These are phyloP conservation scores for Acanthamoeba quina DNA, from an alignment of 208 protist species.

Conservation along the genomic window DNA sequence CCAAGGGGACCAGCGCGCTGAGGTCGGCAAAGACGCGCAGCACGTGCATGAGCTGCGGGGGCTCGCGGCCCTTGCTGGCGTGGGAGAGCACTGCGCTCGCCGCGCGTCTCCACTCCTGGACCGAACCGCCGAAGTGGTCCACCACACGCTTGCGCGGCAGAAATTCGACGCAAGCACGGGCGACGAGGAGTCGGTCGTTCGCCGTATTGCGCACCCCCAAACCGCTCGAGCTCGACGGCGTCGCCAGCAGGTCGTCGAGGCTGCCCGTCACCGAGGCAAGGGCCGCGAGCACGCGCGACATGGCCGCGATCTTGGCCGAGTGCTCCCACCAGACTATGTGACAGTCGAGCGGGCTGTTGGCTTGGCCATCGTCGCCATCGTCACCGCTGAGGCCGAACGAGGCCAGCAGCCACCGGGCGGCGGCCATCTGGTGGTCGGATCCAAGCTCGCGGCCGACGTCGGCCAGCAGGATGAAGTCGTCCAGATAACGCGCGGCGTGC, in stretches of 20 bases:
- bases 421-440: background rate
- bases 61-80: background rate
- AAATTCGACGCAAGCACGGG: background rate
- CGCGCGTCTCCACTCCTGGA: slow-evolving; percentile 4
- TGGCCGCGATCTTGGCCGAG: slow-evolving; percentile 12
- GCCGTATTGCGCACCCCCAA: background rate
- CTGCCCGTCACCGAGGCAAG: slow-evolving; percentile 13
- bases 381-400: no score
- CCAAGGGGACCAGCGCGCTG: background rate
- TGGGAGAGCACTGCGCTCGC: slow-evolving; percentile 8
- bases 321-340: slow-evolving; percentile 19
- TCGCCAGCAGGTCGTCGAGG: background rate
- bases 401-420: no score
- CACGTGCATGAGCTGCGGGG: slow-evolving; percentile 10
- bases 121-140: background rate
- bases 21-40: slow-evolving; percentile 15
- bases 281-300: background rate
- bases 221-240: background rate
- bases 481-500: background rate
- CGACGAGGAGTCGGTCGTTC: background rate
- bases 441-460: background rate
- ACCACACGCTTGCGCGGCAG: slow-evolving; percentile 5
- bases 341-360: background rate
- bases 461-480: slow-evolving; percentile 19
- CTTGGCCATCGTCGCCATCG: background rate